phyloP scores from a whole-genome alignment of 2,329 filamentous ascomycete species.

The Hypoxylon sp. region DNA sequence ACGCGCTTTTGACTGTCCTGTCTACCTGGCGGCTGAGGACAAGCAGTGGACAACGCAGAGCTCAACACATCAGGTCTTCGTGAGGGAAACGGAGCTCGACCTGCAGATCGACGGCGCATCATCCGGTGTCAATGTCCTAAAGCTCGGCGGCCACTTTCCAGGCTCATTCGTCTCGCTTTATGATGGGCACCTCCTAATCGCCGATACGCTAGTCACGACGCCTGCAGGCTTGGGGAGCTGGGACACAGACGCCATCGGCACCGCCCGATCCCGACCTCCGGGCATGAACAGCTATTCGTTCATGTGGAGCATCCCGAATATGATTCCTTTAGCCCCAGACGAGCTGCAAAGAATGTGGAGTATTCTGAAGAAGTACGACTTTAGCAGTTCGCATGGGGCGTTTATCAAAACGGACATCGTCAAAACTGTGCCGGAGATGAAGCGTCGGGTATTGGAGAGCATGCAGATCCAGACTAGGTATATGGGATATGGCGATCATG shows the following conservation, averaged over 20 bases:
- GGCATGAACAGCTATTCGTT: constrained; percentile 74
- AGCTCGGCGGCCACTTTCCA: constrained; percentile 84
- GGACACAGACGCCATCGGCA: constrained; percentile 60
- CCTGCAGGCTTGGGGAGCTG: constrained; percentile 69
- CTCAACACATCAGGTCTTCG: constrained; percentile 62
- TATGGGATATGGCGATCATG: constrained; percentile 63
- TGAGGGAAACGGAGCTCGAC: constrained; percentile 61
- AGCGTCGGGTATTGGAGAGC: constrained; percentile 78
- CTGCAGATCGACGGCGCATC: constrained; percentile 52
- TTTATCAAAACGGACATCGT: constrained; percentile 76
- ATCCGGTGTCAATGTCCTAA: constrained; percentile 73
- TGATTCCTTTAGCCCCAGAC: constrained; percentile 77
- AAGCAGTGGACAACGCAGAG: constrained; percentile 71
- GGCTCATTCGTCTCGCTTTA: constrained; percentile 79
- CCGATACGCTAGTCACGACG: constrained; percentile 82
- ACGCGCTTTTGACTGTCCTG: constrained; percentile 74
- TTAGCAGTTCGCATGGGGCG: constrained; percentile 76
- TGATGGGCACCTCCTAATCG: constrained; percentile 75
- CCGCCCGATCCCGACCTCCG: constrained; percentile 56
- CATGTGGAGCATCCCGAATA: constrained; percentile 83
- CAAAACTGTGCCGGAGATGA: constrained; percentile 65
- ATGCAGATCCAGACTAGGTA: constrained; percentile 79
- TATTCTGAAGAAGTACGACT: constrained; percentile 73
- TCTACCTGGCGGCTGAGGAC: constrained; percentile 79
- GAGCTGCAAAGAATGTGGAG: constrained; percentile 79